phyloP scores from a whole-genome alignment of 2,329 filamentous ascomycete species.

The Geosmithia morbida region DNA sequence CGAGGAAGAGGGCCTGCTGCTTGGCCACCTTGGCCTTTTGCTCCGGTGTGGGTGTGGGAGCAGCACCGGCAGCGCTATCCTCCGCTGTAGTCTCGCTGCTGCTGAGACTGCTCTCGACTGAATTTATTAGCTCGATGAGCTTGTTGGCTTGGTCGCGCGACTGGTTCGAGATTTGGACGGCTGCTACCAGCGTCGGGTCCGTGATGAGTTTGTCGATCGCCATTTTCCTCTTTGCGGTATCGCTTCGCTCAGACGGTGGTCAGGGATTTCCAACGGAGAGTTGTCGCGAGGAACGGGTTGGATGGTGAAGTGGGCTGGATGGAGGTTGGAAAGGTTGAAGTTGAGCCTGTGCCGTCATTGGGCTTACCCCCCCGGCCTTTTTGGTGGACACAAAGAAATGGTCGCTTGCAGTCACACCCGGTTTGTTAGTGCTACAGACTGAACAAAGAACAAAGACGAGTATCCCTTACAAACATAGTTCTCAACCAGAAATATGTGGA shows the following conservation, averaged over 20 bases:
- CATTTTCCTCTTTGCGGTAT: neutral
- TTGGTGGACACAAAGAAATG: neutral
- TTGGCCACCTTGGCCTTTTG: slow-evolving; percentile 45
- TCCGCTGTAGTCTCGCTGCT: neutral
- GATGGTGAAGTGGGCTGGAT: neutral
- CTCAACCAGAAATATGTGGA: no score
- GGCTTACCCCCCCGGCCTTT: neutral
- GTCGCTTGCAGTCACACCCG: neutral
- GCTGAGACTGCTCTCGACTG: slow-evolving; percentile 24
- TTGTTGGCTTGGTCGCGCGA: slow-evolving; percentile 58
- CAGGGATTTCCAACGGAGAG: neutral
- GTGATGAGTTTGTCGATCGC: slow-evolving; percentile 21
- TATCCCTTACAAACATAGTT: neutral
- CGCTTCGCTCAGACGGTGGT: neutral
- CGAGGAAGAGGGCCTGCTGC: slow-evolving; percentile 67
- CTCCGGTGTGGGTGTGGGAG: neutral
- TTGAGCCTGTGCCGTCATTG: neutral
- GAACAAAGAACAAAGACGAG: neutral
- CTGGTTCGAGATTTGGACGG: slow-evolving; percentile 58
- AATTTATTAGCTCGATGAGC: slow-evolving; percentile 41
- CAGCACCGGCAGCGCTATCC: no score
- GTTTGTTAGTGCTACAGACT: neutral
- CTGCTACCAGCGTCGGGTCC: slow-evolving; percentile 42
- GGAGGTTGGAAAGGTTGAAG: neutral
- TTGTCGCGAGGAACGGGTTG: neutral